A percentile compares a stretch with the other conserved stretches of the same genome.
Conservation (phyloP, 2,329 filamentous ascomycete genomes). For the Xylariales sp. region DNA sequence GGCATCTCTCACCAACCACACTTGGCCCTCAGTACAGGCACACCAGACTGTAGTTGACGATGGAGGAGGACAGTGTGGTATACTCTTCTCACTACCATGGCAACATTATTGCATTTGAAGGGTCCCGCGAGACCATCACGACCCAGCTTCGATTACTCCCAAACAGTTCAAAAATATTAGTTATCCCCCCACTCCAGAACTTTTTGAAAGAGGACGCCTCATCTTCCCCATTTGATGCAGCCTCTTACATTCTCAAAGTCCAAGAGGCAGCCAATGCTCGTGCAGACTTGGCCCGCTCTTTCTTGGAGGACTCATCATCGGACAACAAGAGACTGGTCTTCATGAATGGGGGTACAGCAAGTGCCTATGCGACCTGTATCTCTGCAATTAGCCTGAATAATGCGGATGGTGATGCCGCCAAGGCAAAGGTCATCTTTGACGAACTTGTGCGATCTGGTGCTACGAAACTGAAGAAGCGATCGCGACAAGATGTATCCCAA, state of each 20-base stretch:
- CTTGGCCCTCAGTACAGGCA: neutral
- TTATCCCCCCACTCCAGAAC: slow-evolving; percentile 48
- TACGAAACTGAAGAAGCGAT: slow-evolving; percentile 26
- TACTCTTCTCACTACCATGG: slow-evolving; percentile 30
- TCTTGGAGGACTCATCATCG: slow-evolving; percentile 42
- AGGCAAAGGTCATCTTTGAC: slow-evolving; percentile 48
- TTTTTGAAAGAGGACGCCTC: slow-evolving; percentile 33
- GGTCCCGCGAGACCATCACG: slow-evolving; percentile 47
- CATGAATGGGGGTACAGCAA: slow-evolving; percentile 53
- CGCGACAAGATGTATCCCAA: no score
- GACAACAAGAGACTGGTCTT: slow-evolving; percentile 53
- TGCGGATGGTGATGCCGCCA: slow-evolving; percentile 42
- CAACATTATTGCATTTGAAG: slow-evolving; percentile 57
- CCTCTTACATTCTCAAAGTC: slow-evolving; percentile 40
- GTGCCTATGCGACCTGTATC: slow-evolving; percentile 51
- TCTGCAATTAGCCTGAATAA: slow-evolving; percentile 47
- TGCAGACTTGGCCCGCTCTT: slow-evolving; percentile 42
- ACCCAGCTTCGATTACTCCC: slow-evolving; percentile 59
- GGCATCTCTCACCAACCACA: neutral
- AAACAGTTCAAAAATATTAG: slow-evolving; percentile 51
- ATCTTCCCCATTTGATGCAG: slow-evolving; percentile 28
- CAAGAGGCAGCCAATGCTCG: slow-evolving; percentile 46
- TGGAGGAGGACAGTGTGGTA: slow-evolving; percentile 17
- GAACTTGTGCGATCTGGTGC: slow-evolving; percentile 46
- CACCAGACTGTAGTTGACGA: neutral